Conservation (phyloP, 768 basidiomycete genomes). For the Suillus fuscotomentosus region DNA sequence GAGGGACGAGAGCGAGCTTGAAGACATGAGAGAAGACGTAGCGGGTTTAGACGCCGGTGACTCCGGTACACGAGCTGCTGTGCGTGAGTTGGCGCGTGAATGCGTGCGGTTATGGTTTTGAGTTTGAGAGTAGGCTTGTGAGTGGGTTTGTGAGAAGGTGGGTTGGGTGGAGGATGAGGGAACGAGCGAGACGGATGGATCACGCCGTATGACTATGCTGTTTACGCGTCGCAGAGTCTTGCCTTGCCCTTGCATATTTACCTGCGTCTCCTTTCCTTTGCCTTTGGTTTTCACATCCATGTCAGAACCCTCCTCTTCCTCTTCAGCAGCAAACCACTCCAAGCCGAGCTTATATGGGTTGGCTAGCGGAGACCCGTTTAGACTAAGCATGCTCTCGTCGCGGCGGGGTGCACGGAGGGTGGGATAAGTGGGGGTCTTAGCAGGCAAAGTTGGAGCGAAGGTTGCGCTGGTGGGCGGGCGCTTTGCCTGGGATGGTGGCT, state of each 20-base stretch:
- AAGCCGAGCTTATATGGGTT: conserved; percentile 74
- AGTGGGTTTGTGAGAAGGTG: conserved; percentile 28
- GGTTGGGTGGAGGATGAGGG: conserved; percentile 25
- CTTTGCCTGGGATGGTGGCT: conserved; percentile 18
- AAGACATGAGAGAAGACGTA: neutral
- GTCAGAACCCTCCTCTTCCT: conserved; percentile 31
- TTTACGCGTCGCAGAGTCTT: conserved; percentile 42
- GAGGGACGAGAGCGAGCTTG: neutral
- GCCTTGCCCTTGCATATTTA: conserved; percentile 16
- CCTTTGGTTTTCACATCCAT: conserved; percentile 20
- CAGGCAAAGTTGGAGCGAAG: conserved; percentile 66
- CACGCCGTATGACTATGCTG: conserved; percentile 60
- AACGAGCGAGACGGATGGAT: conserved; percentile 46
- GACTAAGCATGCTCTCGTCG: conserved; percentile 76
- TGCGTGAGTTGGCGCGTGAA: conserved; percentile 42
- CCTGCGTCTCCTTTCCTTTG: conserved; percentile 23
- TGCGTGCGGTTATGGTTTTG: conserved; percentile 41
- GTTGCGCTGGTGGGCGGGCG: conserved; percentile 58
- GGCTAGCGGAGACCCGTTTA: conserved; percentile 80
- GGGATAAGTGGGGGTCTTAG: conserved; percentile 39
- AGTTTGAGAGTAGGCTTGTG: conserved; percentile 53
- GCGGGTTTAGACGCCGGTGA: conserved; percentile 7
- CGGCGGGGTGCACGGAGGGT: conserved; percentile 64
- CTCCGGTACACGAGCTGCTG: conserved; percentile 19
- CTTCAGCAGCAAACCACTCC: conserved; percentile 49